Percentiles rank a stretch among this genome's conserved stretches.
phyloP scores from a whole-genome alignment of 2,329 filamentous ascomycete genomes.

The Arthrobotrys musiformis region DNA sequence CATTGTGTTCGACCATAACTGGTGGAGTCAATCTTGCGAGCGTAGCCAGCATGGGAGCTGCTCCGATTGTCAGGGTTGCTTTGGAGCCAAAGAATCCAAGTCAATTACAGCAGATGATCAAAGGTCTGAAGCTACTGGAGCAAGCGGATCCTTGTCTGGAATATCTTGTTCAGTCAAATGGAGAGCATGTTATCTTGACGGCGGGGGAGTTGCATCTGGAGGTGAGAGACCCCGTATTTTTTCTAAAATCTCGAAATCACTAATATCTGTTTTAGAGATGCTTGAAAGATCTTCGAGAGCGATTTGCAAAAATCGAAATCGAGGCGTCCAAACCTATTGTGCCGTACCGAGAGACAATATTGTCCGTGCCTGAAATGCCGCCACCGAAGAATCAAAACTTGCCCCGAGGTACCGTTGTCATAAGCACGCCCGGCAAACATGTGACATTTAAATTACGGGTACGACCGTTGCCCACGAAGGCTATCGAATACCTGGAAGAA shows the following conservation, averaged over 20 bases:
- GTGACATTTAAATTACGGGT: constrained; percentile 80
- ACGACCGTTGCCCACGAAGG: constrained; percentile 77
- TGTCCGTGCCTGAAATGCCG: constrained; percentile 89
- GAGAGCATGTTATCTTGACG: constrained; percentile 93
- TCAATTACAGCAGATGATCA: constrained; percentile 94
- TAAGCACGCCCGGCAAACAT: constrained; percentile 84
- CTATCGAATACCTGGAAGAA: constrained; percentile 86
- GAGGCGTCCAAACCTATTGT: constrained; percentile 95
- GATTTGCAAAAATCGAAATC: constrained; percentile 93
- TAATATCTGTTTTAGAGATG: constrained; percentile 71
- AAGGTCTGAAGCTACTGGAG: constrained; percentile 83
- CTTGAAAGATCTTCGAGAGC: constrained; percentile 88
- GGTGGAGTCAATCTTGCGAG: constrained; percentile 92
- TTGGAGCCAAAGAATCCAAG: constrained; percentile 91
- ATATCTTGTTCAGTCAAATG: constrained; percentile 91
- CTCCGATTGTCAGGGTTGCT: constrained; percentile 94
- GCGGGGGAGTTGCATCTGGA: constrained; percentile 91
- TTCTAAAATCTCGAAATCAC: neutral
- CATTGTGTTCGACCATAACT: constrained; percentile 85
- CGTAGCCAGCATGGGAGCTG: constrained; percentile 77
- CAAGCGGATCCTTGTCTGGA: constrained; percentile 96
- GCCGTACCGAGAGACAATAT: constrained; percentile 92
- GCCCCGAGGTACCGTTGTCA: constrained; percentile 81
- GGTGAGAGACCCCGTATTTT: constrained; percentile 14
- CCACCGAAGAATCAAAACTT: constrained; percentile 83